phyloP scores from a whole-genome alignment of 805 yeast genomes.

The Suhomyces vadensis region DNA sequence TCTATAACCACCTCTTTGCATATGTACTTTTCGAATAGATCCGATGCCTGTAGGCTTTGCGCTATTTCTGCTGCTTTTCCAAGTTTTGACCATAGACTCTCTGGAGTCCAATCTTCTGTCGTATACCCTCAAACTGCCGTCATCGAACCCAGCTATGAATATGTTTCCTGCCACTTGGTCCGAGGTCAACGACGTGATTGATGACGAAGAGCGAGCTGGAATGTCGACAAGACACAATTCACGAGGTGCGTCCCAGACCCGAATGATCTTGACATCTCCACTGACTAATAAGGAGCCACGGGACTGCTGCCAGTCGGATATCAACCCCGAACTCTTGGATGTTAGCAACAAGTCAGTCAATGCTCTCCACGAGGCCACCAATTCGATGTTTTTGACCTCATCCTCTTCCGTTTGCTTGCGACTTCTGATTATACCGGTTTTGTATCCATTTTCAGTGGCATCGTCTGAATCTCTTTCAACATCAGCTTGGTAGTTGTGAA shows the following conservation, averaged over 20 bases:
- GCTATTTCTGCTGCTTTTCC: slow-evolving; percentile 49
- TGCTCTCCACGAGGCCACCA: slow-evolving; percentile 91
- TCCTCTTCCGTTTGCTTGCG: slow-evolving; percentile 21
- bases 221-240: slow-evolving; percentile 84
- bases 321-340: slow-evolving; percentile 77
- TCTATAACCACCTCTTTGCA: slow-evolving; percentile 96
- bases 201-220: slow-evolving; percentile 86
- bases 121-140: slow-evolving; percentile 84
- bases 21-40: slow-evolving; percentile 75
- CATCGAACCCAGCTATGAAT: slow-evolving; percentile 89
- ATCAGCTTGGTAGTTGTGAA: slow-evolving; percentile 49
- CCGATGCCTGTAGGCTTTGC: slow-evolving; percentile 37
- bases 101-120: slow-evolving; percentile 85
- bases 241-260: slow-evolving; percentile 96
- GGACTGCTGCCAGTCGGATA: slow-evolving; percentile 96
- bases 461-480: slow-evolving; percentile 9
- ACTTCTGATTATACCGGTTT: not conserved
- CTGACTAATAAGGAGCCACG: slow-evolving; percentile 88
- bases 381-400: slow-evolving; percentile 42
- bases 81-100: slow-evolving; percentile 80
- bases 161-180: slow-evolving; percentile 94
- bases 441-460: not conserved
- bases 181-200: slow-evolving; percentile 87
- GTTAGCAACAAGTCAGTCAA: slow-evolving; percentile 80
- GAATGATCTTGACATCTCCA: slow-evolving; percentile 89